Percentiles rank a stretch among this genome's conserved stretches.
phyloP scores from a whole-genome alignment of 495 filamentous ascomycete genomes.

The Saxophila tyrrhenica region DNA sequence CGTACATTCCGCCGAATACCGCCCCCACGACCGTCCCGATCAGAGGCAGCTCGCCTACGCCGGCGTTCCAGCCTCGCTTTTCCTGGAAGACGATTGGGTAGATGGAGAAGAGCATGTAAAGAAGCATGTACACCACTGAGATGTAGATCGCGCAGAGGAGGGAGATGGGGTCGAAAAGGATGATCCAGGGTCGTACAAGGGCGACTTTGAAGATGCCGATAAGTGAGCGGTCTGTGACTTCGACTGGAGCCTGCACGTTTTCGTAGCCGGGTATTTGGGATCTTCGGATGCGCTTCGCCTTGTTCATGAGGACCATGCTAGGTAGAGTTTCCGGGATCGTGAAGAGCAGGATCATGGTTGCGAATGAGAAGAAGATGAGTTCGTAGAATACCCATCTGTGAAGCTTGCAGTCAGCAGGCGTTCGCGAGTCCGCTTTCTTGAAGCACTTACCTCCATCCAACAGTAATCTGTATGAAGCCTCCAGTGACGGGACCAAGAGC shows the following conservation, averaged over 20 bases:
- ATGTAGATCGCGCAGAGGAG: conserved; percentile 41
- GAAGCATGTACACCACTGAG: conserved; percentile 41
- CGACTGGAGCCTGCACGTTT: conserved; percentile 36
- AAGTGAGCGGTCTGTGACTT: conserved; percentile 32
- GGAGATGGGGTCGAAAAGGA: conserved; percentile 34
- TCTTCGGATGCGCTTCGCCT: conserved; percentile 30
- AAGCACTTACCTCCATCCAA: too few species aligned
- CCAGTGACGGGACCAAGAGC: conserved; percentile 30
- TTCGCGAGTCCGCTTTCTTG: too few species aligned
- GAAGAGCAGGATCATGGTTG: conserved; percentile 35
- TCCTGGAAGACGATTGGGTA: conserved; percentile 47
- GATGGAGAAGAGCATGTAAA: conserved; percentile 49
- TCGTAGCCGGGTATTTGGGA: conserved; percentile 33
- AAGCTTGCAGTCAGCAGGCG: too few species aligned
- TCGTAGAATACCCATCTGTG: conserved; percentile 41
- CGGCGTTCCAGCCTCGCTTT: conserved; percentile 40
- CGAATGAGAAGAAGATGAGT: conserved; percentile 34
- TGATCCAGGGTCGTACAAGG: conserved; percentile 37
- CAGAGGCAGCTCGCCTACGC: conserved; percentile 43
- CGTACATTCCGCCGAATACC: conserved; percentile 32
- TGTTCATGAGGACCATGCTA: conserved; percentile 23
- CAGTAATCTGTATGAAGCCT: conserved; percentile 36
- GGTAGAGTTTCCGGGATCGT: conserved; percentile 32
- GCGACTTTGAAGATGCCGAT: conserved; percentile 39
- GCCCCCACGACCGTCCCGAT: conserved; percentile 40